Evolutionary conservation across 768 basidiomycete genomes (phyloP).

Genomic region (Rhodosporidiobolus odoratus): DNA sequence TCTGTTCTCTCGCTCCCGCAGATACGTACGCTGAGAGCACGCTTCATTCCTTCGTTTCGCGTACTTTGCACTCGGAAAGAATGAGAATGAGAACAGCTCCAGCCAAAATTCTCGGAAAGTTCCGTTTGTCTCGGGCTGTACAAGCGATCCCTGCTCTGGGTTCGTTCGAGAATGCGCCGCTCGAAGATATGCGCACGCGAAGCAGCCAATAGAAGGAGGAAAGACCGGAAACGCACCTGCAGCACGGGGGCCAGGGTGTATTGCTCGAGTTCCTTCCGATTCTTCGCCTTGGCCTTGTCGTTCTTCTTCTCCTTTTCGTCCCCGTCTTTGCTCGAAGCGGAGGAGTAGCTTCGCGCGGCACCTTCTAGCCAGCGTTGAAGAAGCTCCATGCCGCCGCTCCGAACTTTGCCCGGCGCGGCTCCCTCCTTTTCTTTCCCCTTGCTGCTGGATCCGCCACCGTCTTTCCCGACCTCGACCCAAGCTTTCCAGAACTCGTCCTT

Average conservation of each 20-base stretch:
- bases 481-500: slow-evolving; percentile 20
- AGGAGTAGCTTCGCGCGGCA: background rate
- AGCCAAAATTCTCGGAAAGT: too few species aligned
- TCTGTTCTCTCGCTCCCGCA: too few species aligned
- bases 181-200: background rate
- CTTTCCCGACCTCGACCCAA: slow-evolving; percentile 9
- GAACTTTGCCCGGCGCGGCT: too few species aligned
- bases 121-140: too few species aligned
- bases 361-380: slow-evolving; percentile 17
- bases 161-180: too few species aligned
- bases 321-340: background rate
- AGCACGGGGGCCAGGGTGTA: slow-evolving; percentile 5
- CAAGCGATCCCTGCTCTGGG: too few species aligned
- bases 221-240: slow-evolving; percentile 16
- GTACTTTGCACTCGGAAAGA: background rate
- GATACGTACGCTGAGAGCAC: background rate
- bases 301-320: slow-evolving; percentile 2
- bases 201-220: background rate
- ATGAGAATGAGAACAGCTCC: background rate
- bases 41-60: background rate
- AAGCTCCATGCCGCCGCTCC: slow-evolving; percentile 14
- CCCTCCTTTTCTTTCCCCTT: slow-evolving; percentile 3
- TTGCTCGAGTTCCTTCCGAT: slow-evolving; percentile 21
- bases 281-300: background rate
- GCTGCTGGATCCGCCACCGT: background rate